Evolutionary conservation across 345 rosid species (phyloP), one percentile per base, ranked within the genome.

Genomic region (Lepidium aucheri): DNA sequence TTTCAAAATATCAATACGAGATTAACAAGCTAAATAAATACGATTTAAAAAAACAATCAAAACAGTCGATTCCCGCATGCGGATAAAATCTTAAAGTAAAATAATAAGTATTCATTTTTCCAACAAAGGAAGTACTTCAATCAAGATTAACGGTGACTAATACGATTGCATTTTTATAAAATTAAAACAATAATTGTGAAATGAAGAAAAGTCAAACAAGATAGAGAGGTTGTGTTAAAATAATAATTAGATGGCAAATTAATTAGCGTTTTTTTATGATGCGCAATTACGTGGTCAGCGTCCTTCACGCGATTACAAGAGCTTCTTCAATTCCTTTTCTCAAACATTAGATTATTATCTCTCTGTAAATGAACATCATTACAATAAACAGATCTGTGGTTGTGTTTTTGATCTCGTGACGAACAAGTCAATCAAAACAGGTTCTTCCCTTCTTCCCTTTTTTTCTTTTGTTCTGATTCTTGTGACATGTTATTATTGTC

Each of bases 241-340:
- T 45, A 62, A 28, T 35, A 53, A 43, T 53, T 18, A 9, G 63
- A 70, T 52, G 63, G 24, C 74, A 44, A 8, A 60, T 43, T 39
- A 12, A 22, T 41, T 14, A 70, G 41, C 56, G 68, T 46, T 54
- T 54, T 54, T 8, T 36, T 17, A 26, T 38, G 36, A 54, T n/a
- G 36, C 5, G 52, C 52, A 64, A 22, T 65, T 72, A 72, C 76
- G 70, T 72, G 76, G 44, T 40, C 16, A 47, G 53, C 76, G 30
- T 56, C 55, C 53, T 64, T 64, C 60, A 72, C 70, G 76, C 54
- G 66, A 63, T 57, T 65, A 56, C 60, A 56, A 57, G 15, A 64
- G 30, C 69, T 55, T 15, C 4, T 51, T 60, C 36, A 60, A 32
- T 32, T 71, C 54, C 22, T 70, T 47, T 42, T 70, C 59, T 38